Percentiles rank a stretch among this genome's conserved stretches.
These are phyloP conservation scores for Xanthoconium separans DNA, from an alignment of 1,284 basidiomycete genomes.

Conservation along the genomic window DNA sequence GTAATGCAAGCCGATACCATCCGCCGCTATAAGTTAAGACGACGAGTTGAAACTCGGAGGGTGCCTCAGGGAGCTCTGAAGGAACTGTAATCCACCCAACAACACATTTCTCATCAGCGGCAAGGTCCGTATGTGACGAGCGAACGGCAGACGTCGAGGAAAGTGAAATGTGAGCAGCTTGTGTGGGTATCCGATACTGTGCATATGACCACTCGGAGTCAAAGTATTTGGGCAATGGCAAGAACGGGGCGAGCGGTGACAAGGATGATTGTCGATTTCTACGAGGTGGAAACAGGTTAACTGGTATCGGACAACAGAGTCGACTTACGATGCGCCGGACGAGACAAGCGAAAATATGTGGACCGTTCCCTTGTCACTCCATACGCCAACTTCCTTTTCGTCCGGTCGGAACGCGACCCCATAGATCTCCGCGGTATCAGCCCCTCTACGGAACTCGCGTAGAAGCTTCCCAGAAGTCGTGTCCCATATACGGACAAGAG, in stretches of 20 bases:
- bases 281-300: constrained; percentile 12
- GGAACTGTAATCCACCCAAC: constrained; percentile 80
- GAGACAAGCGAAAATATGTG: constrained; percentile 81
- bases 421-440: constrained; percentile 91
- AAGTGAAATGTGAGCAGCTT: constrained; percentile 76
- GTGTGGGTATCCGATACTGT: constrained; percentile 86
- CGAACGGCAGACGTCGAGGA: constrained; percentile 58
- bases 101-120: constrained; percentile 81
- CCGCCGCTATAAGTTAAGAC: constrained; percentile 87
- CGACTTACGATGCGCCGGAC: constrained; percentile 63
- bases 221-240: constrained; percentile 90
- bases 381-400: constrained; percentile 79
- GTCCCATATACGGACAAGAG: constrained; percentile 90
- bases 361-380: constrained; percentile 97
- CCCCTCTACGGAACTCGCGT: constrained; percentile 82
- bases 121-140: constrained; percentile 58
- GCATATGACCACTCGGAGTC: constrained; percentile 93
- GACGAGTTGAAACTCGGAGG: constrained; percentile 72
- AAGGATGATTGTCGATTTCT: constrained; percentile 82
- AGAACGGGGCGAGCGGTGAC: constrained; percentile 70
- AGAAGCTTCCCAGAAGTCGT: constrained; percentile 71
- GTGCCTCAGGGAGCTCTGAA: constrained; percentile 29
- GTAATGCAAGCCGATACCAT: constrained; percentile 88
- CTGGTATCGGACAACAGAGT: constrained; percentile 1
- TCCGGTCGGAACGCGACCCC: constrained; percentile 80